Evolutionary conservation across 2,329 filamentous ascomycete genomes (phyloP), one percentile per base, ranked within the genome.

Genomic region (Hysterium pulicare): DNA sequence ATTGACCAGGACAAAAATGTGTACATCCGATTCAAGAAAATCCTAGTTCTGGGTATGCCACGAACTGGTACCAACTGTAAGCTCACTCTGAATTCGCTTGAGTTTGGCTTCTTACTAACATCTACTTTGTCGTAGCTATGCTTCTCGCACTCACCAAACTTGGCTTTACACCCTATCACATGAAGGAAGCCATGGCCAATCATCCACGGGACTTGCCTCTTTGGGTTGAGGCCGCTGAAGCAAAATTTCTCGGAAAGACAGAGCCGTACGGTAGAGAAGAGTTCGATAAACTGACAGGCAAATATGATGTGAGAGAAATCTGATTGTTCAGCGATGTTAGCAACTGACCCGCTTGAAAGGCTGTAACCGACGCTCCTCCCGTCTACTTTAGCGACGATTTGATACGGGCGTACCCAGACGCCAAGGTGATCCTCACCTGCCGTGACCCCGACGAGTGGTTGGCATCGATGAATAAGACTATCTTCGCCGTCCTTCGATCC

Each of bases 211-310:
- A 70, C 42, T 57, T 60, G 17, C 50, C 45, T 0, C 46, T 69
- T 7, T 68, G 67, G 66, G 42, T 58, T 20, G 57, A 66, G 31
- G 62, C 67, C 6, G 54, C 64, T 21, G 50, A 60, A 2, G 56
- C 58, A 28, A 70, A 68, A 41, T 63, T 58, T 33, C 53, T 57
- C 15, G 45, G 47, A 1, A 47, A 46, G 5, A 54, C 53, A 5
- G 42, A 50, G n/a, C 53, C 59, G 1, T 66, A 51, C 39, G 48
- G 50, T 3, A 57, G 59, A 17, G 54, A 55, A 19, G 53, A 64
- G 28, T 68, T 64, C 21, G 66, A 71, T 28, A 52, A 54, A 26
- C 49, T 70, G 7, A 53, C 69, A n/a, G 61, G 58, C 3, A 41
- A 59, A 19, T 65, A 58, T 35, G 57, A 66, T 49, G 54, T 58